phyloP scores from a whole-genome alignment of 2,329 filamentous ascomycete species.

The Acrodontium crateriforme region DNA sequence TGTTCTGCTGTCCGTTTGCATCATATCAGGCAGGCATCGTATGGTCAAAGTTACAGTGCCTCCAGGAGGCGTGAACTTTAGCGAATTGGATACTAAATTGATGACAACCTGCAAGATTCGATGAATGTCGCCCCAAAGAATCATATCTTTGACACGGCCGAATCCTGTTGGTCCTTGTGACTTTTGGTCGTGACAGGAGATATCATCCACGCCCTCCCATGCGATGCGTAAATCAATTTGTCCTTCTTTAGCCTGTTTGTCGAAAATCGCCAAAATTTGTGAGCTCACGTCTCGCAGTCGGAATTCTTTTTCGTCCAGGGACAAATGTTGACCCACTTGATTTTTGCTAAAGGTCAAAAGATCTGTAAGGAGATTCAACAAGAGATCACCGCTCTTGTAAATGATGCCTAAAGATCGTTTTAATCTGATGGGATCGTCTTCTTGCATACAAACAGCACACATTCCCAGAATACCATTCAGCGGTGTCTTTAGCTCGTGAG shows the following conservation, averaged over 20 bases:
- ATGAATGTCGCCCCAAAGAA: slow-evolving; percentile 84
- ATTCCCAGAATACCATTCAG: slow-evolving; percentile 92
- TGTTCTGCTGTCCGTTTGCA: slow-evolving; percentile 29
- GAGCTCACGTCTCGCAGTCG: slow-evolving; percentile 68
- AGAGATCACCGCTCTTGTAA: slow-evolving; percentile 73
- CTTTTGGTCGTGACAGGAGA: slow-evolving; percentile 10
- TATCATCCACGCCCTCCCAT: slow-evolving; percentile 41
- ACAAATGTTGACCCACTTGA: slow-evolving; percentile 74
- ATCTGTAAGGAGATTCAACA: slow-evolving; percentile 78
- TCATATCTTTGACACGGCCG: slow-evolving; percentile 68
- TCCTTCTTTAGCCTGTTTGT: slow-evolving; percentile 74
- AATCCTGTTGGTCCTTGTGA: slow-evolving; percentile 35
- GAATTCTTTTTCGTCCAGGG: slow-evolving; percentile 74
- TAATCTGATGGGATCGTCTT: slow-evolving; percentile 63
- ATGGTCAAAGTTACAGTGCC: slow-evolving; percentile 67
- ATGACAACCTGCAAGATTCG: slow-evolving; percentile 86
- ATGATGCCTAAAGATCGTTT: slow-evolving; percentile 76
- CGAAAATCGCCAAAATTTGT: slow-evolving; percentile 75
- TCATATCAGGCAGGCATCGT: slow-evolving; percentile 52
- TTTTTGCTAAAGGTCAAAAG: slow-evolving; percentile 89
- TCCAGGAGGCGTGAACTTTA: slow-evolving; percentile 74
- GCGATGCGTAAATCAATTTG: slow-evolving; percentile 59
- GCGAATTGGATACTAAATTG: slow-evolving; percentile 79
- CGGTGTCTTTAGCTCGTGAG: slow-evolving; percentile 70
- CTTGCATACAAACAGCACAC: slow-evolving; percentile 85